phyloP scores from a whole-genome alignment of 2,329 filamentous ascomycete species.

The Fusarium anguioides region DNA sequence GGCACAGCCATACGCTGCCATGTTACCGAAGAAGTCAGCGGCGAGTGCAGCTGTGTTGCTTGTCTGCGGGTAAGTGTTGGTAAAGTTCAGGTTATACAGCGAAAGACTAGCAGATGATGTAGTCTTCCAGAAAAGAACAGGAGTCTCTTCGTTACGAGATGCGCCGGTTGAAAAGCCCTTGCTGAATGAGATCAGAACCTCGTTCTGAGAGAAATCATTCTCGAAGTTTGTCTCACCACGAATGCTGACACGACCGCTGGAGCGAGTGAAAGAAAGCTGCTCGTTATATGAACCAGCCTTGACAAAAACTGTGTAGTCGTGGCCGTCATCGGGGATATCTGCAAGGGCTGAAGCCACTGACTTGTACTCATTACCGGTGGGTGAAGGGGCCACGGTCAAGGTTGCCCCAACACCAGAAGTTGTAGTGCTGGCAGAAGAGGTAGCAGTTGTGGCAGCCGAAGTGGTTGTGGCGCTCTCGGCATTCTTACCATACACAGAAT shows the following conservation, averaged over 20 bases:
- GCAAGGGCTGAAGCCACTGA: slow-evolving; percentile 57
- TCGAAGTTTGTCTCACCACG: slow-evolving; percentile 37
- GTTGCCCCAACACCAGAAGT: slow-evolving; percentile 14
- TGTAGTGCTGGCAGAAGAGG: slow-evolving; percentile 21
- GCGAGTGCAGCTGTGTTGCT: slow-evolving; percentile 56
- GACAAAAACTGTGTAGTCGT: slow-evolving; percentile 41
- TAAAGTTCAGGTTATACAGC: slow-evolving; percentile 69
- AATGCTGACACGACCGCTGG: slow-evolving; percentile 29
- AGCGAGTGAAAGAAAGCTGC: slow-evolving; percentile 31
- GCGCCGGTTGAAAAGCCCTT: slow-evolving; percentile 49
- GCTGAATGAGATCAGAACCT: slow-evolving; percentile 36
- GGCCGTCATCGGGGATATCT: slow-evolving; percentile 49
- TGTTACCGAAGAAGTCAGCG: slow-evolving; percentile 47
- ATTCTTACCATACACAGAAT: slow-evolving; percentile 41
- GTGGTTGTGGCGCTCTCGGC: slow-evolving; percentile 1
- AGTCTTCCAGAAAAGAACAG: slow-evolving; percentile 58
- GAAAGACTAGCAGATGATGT: slow-evolving; percentile 59
- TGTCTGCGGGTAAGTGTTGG: slow-evolving; percentile 58
- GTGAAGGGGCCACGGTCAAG: slow-evolving; percentile 47
- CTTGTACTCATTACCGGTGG: slow-evolving; percentile 53
- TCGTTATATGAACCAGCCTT: slow-evolving; percentile 41
- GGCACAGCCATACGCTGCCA: slow-evolving; percentile 54
- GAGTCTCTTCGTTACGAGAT: slow-evolving; percentile 55
- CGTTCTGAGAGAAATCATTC: slow-evolving; percentile 40
- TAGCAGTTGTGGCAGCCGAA: slow-evolving; percentile 15